Evolutionary conservation across 2,329 filamentous ascomycete genomes (phyloP), one percentile per base, ranked within the genome.

Genomic region (Nemania abortiva): DNA sequence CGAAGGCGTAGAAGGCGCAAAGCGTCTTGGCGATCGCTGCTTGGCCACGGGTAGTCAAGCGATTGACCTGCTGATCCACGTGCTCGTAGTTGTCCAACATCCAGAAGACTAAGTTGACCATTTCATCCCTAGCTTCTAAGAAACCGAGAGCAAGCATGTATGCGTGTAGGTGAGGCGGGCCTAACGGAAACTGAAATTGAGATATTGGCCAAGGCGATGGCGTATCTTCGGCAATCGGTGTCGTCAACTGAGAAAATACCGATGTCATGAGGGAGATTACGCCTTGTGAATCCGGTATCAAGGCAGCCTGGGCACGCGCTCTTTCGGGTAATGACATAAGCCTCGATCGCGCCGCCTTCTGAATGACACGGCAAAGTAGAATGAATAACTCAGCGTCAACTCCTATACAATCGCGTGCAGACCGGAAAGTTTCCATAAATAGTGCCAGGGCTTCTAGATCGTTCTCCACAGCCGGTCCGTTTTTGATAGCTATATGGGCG

Each of bases 71-170:
- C 9, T 75, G 63, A 63, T 83, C 78, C 22, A 82, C 73, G 56
- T 80, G 74, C 31, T 74, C 70, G 66, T 84, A 76, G 61, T 89
- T 79, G 27, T 79, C 72, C 0, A 86, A 79, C 72, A 91, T 86
- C 90, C 90, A 94, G 34, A 81, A 78, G 15, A 91, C 79, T 5
- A 90, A 79, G 3, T 81, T 81, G 5, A 86, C 83, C 76, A 93
- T 88, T 58, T 86, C 88, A 1, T 85, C 80, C 57, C 84, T 83
- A 71, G 93, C 88, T 42, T 85, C 86, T n/a, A 89, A 78, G 61
- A 86, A 84, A 0, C 87, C 91, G 24, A 94, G 81, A 0, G 88
- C 84, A 55, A 89, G 85, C 77, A 94, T 84, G 75, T 92, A 91
- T 1, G 83, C 81, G 73, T 91, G 88, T 1, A 89, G 75, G 45